Evolutionary conservation across 2,329 filamentous ascomycete species (phyloP), one percentile per base, ranked within the genome.

Genomic region (Celoporthe dispersa): DNA sequence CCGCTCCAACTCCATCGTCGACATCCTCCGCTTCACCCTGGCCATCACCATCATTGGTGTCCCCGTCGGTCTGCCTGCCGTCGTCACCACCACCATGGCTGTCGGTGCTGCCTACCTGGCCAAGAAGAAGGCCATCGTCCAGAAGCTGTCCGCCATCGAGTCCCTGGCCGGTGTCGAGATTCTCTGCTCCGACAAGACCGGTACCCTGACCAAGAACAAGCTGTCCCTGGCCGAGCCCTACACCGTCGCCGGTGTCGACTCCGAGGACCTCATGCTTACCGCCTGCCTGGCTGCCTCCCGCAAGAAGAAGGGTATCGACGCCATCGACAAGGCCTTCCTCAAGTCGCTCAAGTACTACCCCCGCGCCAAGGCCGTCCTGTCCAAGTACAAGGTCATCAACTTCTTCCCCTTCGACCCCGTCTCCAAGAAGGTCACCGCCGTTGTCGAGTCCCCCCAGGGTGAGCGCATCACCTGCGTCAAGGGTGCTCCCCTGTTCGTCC

Each of bases 241-340:
- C 85, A 93, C 90, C 53, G 92, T 96, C 72, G 85, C 88, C 72
- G 94, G 94, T 78, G 92, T 97, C 71, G 92, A 94, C 75, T 88
- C 91, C 48, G 92, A 96, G 81, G 93, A 97, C 77, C 91, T 97
- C 73, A 97, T 97, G 93, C 87, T 97, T 74, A 96, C 93, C 84
- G 94, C 94, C 77, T 97, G 94, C 81, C 84, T 97, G 78, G 94
- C 94, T 77, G 93, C 94, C 73, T 95, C 92, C 75, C 92, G 93
- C 84, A 97, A 96, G 89, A 95, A 94, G 88, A 97, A 97, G 87
- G 94, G 93, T 85, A 94, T 97, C 74, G 94, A 97, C 79, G 92
- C 94, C 75, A 97, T 97, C 76, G 94, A 97, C 87, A 96, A 95
- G 87, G 94, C 93, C 79, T 97, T 97, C 86, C 87, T 97, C 75